These are phyloP conservation scores for Lecanoromycetidae sp. DNA, from an alignment of 2,329 filamentous ascomycete genomes.

Conservation along the genomic window DNA sequence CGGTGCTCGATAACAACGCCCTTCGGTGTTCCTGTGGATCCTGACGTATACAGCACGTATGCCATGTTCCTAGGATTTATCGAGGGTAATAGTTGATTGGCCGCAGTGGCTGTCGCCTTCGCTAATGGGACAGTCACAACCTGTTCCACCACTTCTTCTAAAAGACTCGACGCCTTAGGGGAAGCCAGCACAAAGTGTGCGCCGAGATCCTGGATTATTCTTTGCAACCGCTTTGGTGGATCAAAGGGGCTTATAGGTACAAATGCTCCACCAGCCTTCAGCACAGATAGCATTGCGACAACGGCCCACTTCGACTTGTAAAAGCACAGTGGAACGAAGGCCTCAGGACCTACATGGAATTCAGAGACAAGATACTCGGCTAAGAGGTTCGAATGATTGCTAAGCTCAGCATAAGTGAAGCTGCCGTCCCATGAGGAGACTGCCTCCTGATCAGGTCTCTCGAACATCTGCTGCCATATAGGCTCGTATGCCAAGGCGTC, in stretches of 20 bases:
- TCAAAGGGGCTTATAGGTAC: conserved; percentile 24
- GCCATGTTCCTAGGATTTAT: neutral
- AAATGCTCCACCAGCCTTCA: conserved; percentile 28
- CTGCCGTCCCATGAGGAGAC: conserved; percentile 17
- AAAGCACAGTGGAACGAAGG: conserved; percentile 27
- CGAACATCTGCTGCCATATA: no score
- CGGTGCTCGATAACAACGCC: conserved; percentile 18
- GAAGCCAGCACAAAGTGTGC: neutral
- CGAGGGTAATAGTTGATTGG: neutral
- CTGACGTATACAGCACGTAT: conserved; percentile 25
- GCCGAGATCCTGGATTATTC: neutral
- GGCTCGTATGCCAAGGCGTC: no score
- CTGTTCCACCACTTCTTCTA: no score
- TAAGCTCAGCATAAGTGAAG: conserved; percentile 12
- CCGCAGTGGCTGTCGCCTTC: neutral
- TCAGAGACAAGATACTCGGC: conserved; percentile 3
- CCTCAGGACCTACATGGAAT: conserved; percentile 23
- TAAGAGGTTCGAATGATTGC: conserved; percentile 8
- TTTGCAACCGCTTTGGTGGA: conserved; percentile 23
- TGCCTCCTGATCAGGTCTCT: no score
- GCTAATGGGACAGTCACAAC: no score
- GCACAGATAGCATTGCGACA: conserved; percentile 27
- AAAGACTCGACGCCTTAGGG: neutral
- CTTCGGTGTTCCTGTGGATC: conserved; percentile 29
- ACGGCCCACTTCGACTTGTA: conserved; percentile 29